These are phyloP conservation scores for Hansenula lynferdii DNA, from an alignment of 1,139 yeast species.

Conservation along the genomic window DNA sequence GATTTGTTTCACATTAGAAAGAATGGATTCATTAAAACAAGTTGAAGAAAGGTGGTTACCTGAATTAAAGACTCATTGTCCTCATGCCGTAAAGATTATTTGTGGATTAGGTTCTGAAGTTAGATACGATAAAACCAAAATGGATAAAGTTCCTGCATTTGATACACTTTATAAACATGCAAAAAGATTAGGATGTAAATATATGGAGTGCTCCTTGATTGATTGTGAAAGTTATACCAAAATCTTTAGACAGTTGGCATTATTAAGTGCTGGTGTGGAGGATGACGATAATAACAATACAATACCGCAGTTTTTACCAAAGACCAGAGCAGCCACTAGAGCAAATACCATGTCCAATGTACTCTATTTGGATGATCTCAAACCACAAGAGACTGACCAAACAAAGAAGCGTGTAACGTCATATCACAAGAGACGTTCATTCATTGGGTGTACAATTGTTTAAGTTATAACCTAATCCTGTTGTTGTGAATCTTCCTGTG, in stretches of 20 bases:
- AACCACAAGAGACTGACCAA: neutral
- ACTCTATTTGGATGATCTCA: neutral
- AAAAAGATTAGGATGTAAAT: conserved; percentile 10
- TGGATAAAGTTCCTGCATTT: conserved; percentile 8
- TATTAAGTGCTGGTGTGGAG: conserved; percentile 8
- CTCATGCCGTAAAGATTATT: conserved; percentile 13
- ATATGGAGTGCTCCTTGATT: conserved; percentile 18
- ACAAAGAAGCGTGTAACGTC: neutral
- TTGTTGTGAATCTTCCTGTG: neutral
- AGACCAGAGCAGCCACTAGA: neutral
- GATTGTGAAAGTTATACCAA: conserved; percentile 13
- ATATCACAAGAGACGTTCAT: neutral
- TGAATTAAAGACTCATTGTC: conserved; percentile 21
- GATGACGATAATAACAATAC: neutral
- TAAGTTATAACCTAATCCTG: too few species aligned
- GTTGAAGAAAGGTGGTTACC: conserved; percentile 38
- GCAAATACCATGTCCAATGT: conserved; percentile 1
- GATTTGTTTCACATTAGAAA: conserved; percentile 63
- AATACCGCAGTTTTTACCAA: too few species aligned
- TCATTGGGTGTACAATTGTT: conserved; percentile 1
- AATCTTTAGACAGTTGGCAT: conserved; percentile 16
- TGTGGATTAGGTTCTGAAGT: conserved; percentile 21
- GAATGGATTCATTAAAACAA: conserved; percentile 36
- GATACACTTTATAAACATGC: conserved; percentile 13
- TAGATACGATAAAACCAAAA: conserved; percentile 8